Evolutionary conservation across 768 basidiomycete genomes (phyloP), one percentile per base, ranked within the genome.

Genomic region (Lactifluus rugatus): DNA sequence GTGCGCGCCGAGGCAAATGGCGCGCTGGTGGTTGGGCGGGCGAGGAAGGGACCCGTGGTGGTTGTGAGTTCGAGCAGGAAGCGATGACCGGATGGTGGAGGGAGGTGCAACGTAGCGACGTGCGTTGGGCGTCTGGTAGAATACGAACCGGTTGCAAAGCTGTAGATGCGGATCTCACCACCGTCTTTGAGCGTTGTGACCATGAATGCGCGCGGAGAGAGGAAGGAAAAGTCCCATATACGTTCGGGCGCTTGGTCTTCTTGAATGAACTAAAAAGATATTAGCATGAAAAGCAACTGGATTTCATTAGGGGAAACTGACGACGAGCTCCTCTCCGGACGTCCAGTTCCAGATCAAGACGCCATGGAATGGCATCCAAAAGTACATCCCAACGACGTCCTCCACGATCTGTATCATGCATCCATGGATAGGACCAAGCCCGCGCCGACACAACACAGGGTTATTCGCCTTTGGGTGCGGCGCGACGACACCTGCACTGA

Each of bases 261-360:
- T n/a, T n/a, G 36, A 5, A 67, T 58, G 50, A 72, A 68, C 78
- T 78, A 28, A 13, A 44, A 31, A 14, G 21, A 11, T 13, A 31
- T 17, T 0, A 47, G 16, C 3, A 28, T 25, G 4, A 31, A 6
- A 2, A 6, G 6, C 28, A 2, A 48, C 9, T 9, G 14, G 21
- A 17, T n/a, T n/a, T n/a, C n/a, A n/a, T 32, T 55, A 25, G 21
- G 10, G n/a, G n/a, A 11, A 32, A 71, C 77, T 41, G 62, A 81
- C 81, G 48, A 76, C 70, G 42, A 80, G n/a, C n/a, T n/a, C n/a
- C n/a, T n/a, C n/a, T n/a, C n/a, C n/a, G n/a, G n/a, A n/a, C n/a
- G n/a, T n/a, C 82, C 82, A 83, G 52, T 81, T 77, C 79, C 80
- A 83, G 6, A 78, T 67, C 21, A 78, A 34, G 5, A 78, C 64